These are phyloP conservation scores for Lactarius akahatsu DNA, from an alignment of 768 basidiomycete species.

Conservation along the genomic window DNA sequence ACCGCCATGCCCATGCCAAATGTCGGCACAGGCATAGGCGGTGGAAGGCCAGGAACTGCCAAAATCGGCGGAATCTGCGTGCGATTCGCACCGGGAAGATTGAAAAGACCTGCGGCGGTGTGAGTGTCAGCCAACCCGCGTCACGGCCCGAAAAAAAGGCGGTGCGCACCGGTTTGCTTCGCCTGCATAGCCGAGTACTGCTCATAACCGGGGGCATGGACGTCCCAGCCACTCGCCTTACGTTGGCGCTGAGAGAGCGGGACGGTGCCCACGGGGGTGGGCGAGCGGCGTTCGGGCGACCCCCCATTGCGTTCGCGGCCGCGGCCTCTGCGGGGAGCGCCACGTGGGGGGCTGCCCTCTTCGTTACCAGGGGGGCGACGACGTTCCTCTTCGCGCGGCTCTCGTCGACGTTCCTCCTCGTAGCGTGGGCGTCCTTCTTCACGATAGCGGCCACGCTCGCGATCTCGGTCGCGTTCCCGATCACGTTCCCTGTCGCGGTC, in stretches of 20 bases:
- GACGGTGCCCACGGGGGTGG: slow-evolving; percentile 83
- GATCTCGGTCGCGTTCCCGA: slow-evolving; percentile 46
- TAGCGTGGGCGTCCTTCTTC: slow-evolving; percentile 32
- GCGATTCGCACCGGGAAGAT: slow-evolving; percentile 91
- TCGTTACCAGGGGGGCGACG: slow-evolving; percentile 32
- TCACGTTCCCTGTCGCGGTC: slow-evolving; percentile 40
- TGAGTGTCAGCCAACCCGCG: slow-evolving; percentile 1
- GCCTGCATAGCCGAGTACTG: slow-evolving; percentile 94
- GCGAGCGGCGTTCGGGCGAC: slow-evolving; percentile 78
- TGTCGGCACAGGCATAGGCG: slow-evolving; percentile 79
- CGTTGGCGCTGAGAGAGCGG: slow-evolving; percentile 84
- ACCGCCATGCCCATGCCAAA: slow-evolving; percentile 86
- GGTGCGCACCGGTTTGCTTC: slow-evolving; percentile 84
- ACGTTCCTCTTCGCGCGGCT: slow-evolving; percentile 41
- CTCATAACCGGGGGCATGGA: slow-evolving; percentile 93
- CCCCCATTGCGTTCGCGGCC: slow-evolving; percentile 55
- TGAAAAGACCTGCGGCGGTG: slow-evolving; percentile 75
- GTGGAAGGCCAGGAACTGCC: slow-evolving; percentile 76
- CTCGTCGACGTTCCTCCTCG: slow-evolving; percentile 44
- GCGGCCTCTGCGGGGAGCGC: slow-evolving; percentile 45
- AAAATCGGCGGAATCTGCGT: slow-evolving; percentile 83
- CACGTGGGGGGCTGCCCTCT: slow-evolving; percentile 38
- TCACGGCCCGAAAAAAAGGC: not conserved
- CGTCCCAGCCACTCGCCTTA: slow-evolving; percentile 94
- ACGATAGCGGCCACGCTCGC: slow-evolving; percentile 48